Base-by-base conservation (phyloP, 2,329 filamentous ascomycete species). In the Xylariaceae sp. region DNA sequence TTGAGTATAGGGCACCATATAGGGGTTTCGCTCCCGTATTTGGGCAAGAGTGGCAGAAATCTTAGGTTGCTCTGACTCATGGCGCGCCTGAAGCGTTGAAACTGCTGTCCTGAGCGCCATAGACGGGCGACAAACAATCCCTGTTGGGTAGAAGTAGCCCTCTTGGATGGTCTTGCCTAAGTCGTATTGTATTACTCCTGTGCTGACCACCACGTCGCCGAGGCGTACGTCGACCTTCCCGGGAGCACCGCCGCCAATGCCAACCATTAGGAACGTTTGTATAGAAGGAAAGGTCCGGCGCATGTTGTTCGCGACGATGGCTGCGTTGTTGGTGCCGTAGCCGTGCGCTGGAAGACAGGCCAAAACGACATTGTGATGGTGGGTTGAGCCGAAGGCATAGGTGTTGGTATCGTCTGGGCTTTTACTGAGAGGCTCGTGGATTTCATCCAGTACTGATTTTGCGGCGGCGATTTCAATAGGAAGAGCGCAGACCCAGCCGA, bases 401-500 rank as follows among this genome's bases (percentile, higher is more conserved):
- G 38, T 38, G 36, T 59, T 60, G 36, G 10, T 38, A 29, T 60
- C 59, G 17, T 36, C 41, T 8, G 17, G 25, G 4, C 10, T 19
- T 19, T 21, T 14, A 6, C 44, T 17, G 14, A 56, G 41, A 17
- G 44, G n/a, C 0, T 49, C 39, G 37, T 66, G 55, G 17, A 52
- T 36, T n/a, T 54, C 44, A 41, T 67, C 64, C 1, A 67, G 55
- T 54, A 65, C 56, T 14, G 48, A 47, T 3, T 59, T 56, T 1
- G 61, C 64, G 12, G 47, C 47, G 5, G 61, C 54, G 32, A 60
- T 56, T 47, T 68, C 64, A 33, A 57, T 38, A 2, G 53, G 54
- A 6, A 68, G 51, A 1, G 62, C 63, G 44, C 62, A 61, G 6
- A 67, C 47, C 64, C 63, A 67, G 35, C 56, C 62, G 8, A 66